Evolutionary conservation across 2,329 filamentous ascomycete species (phyloP), one percentile per base, ranked within the genome.

Genomic region (Diplocarpon rosae): DNA sequence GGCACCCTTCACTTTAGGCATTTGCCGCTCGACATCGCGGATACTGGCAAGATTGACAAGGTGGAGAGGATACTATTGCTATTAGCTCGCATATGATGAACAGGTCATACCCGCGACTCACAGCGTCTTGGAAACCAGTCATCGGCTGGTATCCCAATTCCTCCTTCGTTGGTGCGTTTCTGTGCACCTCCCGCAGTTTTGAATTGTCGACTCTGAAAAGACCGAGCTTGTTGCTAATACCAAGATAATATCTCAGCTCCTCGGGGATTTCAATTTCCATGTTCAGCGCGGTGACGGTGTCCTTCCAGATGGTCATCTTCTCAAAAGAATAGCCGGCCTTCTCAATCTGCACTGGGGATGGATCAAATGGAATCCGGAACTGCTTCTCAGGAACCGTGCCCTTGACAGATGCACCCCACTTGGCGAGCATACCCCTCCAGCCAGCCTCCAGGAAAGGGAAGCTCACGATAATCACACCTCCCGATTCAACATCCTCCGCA

Each of bases 51-150:
- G 61, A 52, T 76, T 85, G 41, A 85, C 63, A 34, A 88, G 64
- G 52, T 85, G 78, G 13, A 88, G 65, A 1, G 83, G 81, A 59
- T 83, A 86, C 75, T 82, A 16, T 11, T 20, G n/a, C n/a, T 27
- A 31, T 62, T 49, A 57, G 52, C 15, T 41, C 34, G 29, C 37
- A 33, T 27, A 15, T 12, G 11, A 38, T 24, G 7, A 11, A 16
- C 29, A 1, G 16, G 1, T 16, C 8, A 16, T 17, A 30, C 16
- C 13, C 9, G 33, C 13, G n/a, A 65, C 76, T 63, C 66, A 83
- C 80, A 36, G 76, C 76, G 59, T 87, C 83, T 49, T 82, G 77
- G 58, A 85, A 85, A 39, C 78, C 78, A 11, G 81, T 72, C 5
- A 76, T 67, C 1, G 80, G 75, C 57, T 83, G 76, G 52, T 80